These are phyloP conservation scores for Prinsepia uniflora DNA, from an alignment of 306 rosid genomes.

Conservation along the genomic window DNA sequence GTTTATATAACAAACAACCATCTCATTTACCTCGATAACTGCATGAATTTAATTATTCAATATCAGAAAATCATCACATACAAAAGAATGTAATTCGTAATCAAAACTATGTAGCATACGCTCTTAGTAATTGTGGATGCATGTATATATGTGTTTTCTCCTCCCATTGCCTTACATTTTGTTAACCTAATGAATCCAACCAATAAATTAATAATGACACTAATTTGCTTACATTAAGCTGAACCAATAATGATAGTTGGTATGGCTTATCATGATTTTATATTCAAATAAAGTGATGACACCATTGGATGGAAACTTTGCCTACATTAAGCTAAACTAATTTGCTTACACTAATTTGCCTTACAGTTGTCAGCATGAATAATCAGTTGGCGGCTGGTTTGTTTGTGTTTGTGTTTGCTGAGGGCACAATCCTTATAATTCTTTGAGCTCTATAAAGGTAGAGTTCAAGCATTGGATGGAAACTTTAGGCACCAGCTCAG, in stretches of 20 bases:
- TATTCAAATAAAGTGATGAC: background rate
- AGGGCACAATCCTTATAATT: constrained; percentile 46
- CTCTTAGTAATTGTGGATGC: too few species aligned
- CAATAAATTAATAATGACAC: background rate
- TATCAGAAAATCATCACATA: background rate
- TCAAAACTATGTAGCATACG: too few species aligned
- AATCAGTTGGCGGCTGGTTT: constrained; percentile 40
- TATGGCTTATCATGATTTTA: background rate
- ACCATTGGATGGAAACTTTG: too few species aligned
- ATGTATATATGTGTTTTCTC: too few species aligned
- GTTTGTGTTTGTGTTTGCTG: constrained; percentile 30
- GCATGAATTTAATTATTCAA: background rate
- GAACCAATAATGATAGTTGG: too few species aligned
- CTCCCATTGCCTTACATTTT: background rate
- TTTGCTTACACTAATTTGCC: too few species aligned
- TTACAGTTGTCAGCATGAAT: too few species aligned
- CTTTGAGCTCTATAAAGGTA: constrained; percentile 59
- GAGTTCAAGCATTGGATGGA: constrained; percentile 76
- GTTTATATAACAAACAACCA: background rate
- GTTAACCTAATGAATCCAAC: background rate
- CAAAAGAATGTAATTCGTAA: too few species aligned
- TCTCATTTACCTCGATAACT: background rate
- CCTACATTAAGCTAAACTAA: too few species aligned
- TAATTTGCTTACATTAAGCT: background rate
- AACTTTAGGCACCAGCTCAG: constrained; percentile 80